A percentile compares a stretch with the other conserved stretches of the same genome.
phyloP scores from a whole-genome alignment of 2,329 filamentous ascomycete genomes.

The Cryoendolithus antarcticus region DNA sequence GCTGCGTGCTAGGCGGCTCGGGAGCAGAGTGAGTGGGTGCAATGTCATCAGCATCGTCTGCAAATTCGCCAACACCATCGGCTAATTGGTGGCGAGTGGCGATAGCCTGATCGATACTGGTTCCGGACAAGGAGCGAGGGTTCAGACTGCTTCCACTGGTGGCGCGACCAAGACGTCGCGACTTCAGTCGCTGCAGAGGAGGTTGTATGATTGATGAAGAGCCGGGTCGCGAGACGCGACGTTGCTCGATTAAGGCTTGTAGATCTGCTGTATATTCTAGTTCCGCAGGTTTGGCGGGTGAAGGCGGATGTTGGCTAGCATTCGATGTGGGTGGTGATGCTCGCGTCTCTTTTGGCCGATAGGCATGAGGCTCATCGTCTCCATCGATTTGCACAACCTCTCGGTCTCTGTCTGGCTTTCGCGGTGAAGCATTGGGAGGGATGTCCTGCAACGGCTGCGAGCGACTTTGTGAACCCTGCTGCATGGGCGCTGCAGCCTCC shows the following conservation, averaged over 20 bases:
- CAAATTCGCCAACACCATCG: background rate
- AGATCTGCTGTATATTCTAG: slow-evolving; percentile 2
- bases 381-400: background rate
- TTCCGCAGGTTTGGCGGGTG: background rate
- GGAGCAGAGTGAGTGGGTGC: background rate
- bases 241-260: slow-evolving; percentile 1
- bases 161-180: slow-evolving; percentile 20
- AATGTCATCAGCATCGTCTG: background rate
- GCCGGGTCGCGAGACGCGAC: background rate
- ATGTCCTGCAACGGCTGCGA: slow-evolving; percentile 14
- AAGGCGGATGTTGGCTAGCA: background rate
- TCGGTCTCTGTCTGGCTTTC: slow-evolving; percentile 3
- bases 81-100: background rate
- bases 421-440: slow-evolving; percentile 17
- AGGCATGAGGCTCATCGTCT: background rate
- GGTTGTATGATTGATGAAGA: slow-evolving; percentile 1
- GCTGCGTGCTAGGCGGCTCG: slow-evolving; percentile 19
- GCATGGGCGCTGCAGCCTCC: too few relatives aligned
- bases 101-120: background rate
- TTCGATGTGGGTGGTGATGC: background rate
- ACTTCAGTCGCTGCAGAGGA: slow-evolving; percentile 13
- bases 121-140: slow-evolving; percentile 2
- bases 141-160: slow-evolving; percentile 10
- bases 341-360: background rate
- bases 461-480: too few relatives aligned